Evolutionary conservation across 2,329 filamentous ascomycete species (phyloP), one percentile per base, ranked within the genome.

Genomic region (Penicillium glabrum): DNA sequence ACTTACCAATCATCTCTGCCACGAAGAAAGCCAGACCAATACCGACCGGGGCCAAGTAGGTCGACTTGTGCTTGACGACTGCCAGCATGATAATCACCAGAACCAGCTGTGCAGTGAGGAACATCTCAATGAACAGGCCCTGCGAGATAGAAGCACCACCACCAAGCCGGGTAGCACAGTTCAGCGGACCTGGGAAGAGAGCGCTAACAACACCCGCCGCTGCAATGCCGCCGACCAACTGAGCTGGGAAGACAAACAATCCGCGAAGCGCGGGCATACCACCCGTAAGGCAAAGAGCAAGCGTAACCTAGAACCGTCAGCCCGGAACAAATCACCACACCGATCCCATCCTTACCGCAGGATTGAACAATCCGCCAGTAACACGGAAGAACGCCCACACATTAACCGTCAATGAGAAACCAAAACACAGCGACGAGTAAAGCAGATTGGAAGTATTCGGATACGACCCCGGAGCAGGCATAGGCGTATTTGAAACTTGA

Each of bases 11-110:
- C 49, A 85, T 60, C 56, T 85, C 79, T 0, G 78, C 77, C 44
- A 91, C 81, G 70, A 91, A 91, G 52, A 91, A 80, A 0, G 88
- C 79, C 2, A 90, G 73, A 1, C 89, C 89, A 63, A 92, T 90
- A 13, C 86, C 88, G 3, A 91, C 75, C 0, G 89, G 89, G 0
- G 89, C 89, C 1, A 91, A 75, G 67, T 82, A 90, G 0, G 89
- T 91, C 2, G 85, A 84, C 45, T 86, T 86, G 71, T 91, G 88
- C 75, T 91, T 91, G 69, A 90, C 87, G 4, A 85, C 84, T 0
- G 87, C 88, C 45, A 90, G 79, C 83, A 90, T 88, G 70, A 86
- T 83, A 29, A 89, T 83, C 3, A 86, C 82, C 52, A 89, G 77
- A 8, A 88, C 81, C 10, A 89, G 77, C 67, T 87, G 80, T 0